phyloP scores from a whole-genome alignment of 148 eudicot species.

The Chenopodium suecicum region DNA sequence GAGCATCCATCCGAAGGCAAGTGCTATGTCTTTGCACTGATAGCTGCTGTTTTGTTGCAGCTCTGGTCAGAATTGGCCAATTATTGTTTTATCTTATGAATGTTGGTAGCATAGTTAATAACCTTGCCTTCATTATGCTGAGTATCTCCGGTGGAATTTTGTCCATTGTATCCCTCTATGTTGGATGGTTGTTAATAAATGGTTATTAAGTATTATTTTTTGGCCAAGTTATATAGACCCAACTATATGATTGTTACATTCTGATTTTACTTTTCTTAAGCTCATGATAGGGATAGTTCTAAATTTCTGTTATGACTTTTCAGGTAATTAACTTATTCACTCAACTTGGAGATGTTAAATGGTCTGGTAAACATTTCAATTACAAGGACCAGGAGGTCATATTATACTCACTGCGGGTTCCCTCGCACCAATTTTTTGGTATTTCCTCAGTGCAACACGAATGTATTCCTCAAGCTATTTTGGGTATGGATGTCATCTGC shows the following conservation, averaged over 20 bases:
- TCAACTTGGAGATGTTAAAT: conserved; percentile 41
- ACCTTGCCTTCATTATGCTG: no score
- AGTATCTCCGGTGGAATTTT: no score
- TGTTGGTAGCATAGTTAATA: background rate
- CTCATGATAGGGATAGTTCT: background rate
- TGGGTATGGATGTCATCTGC: conserved; percentile 85
- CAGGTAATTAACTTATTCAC: conserved; percentile 58
- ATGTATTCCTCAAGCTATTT: conserved; percentile 78
- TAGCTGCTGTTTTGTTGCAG: background rate
- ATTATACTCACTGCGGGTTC: conserved; percentile 52
- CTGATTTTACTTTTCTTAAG: background rate
- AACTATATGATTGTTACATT: background rate
- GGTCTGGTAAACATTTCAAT: conserved; percentile 58
- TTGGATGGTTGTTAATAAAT: no score
- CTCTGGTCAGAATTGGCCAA: background rate
- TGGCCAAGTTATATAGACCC: no score
- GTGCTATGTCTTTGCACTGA: background rate
- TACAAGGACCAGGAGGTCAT: conserved; percentile 47
- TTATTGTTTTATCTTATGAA: background rate
- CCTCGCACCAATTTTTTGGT: conserved; percentile 59
- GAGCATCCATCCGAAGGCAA: conserved; percentile 79
- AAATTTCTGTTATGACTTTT: background rate
- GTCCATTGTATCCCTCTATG: no score
- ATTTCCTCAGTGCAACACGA: conserved; percentile 78
- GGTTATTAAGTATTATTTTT: no score